Evolutionary conservation across 495 filamentous ascomycete species (phyloP), one percentile per base, ranked within the genome.

Genomic region (Trypethelium eluteriae): DNA sequence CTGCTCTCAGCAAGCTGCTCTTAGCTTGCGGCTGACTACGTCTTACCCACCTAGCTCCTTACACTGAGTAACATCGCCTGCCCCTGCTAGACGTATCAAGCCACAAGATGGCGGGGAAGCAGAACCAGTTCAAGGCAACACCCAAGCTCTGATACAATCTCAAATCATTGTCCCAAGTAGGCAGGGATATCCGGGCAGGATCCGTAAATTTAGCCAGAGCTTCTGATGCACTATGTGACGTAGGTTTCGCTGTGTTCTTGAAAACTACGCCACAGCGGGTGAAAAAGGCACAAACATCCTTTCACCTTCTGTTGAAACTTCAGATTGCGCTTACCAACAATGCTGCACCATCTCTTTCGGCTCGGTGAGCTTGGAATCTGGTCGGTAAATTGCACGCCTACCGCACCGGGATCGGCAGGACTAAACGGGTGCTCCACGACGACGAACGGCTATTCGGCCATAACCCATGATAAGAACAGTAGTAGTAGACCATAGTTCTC

Each of bases 1-100:
- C 41, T 46, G 12, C 16, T 53, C 25, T 18, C n/a, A 53, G 49
- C 49, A 53, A 53, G 41, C 49, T 11, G 11, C 5, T 59, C 18
- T 36, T 36, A 59, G 53, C 53, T 59, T 59, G 53, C 53, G 53
- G 53, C 53, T 59, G 53, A 59, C 34, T 32, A 3, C 25, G 32
- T 59, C 53, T 59, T 44, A 44, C 7, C 25, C 32, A 53, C 25
- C 53, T 53, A 14, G 14, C 5, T 53, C 49, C 16, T 0, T 53
- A 53, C 25, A 25, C 41, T 44, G 41, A 44, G 41, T 14, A 44
- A 44, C 41, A 9, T 53, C 49, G 49, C 49, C 49, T 53, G 49
- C 16, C 49, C 49, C 18, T 53, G 49, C 49, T 53, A 7, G 5
- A 32, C 34, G 25, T 9, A 14, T 59, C 53, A 59, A 59, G 53